A percentile compares a stretch with the other conserved stretches of the same genome.
phyloP scores from a whole-genome alignment of 441 rosid genomes.

The Kokia cookei region DNA sequence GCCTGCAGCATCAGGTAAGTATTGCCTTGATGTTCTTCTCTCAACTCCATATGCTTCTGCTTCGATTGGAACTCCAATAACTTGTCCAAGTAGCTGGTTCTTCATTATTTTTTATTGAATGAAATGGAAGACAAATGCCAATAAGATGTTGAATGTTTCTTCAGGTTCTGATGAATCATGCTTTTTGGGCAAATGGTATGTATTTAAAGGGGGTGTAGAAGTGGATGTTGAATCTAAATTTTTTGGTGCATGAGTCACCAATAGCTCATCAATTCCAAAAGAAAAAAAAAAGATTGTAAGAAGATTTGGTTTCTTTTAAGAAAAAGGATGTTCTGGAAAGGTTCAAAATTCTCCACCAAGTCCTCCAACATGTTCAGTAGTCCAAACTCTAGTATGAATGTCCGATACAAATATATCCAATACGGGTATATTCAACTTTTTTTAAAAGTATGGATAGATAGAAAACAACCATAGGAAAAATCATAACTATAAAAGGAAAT shows the following conservation, averaged over 20 bases:
- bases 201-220: conserved; percentile 2
- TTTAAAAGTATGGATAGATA: neutral
- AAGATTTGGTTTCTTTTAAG: conserved; percentile 23
- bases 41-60: neutral
- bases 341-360: neutral
- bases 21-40: neutral
- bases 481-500: too few relatives aligned
- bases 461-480: neutral
- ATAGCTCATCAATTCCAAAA: conserved; percentile 5
- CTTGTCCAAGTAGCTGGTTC: conserved; percentile 1
- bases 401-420: neutral
- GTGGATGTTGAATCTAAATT: neutral
- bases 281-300: neutral
- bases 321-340: conserved; percentile 17
- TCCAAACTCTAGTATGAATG: neutral
- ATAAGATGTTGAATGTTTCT: neutral
- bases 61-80: conserved; percentile 8
- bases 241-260: conserved; percentile 18
- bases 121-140: neutral
- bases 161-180: neutral
- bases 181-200: neutral
- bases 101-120: neutral
- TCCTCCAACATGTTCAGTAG: neutral
- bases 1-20: conserved; percentile 8
- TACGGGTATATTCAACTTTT: too few relatives aligned